Evolutionary conservation across 768 basidiomycete genomes (phyloP), one percentile per base, ranked within the genome.

Genomic region (Pulveroboletus ravenelii): DNA sequence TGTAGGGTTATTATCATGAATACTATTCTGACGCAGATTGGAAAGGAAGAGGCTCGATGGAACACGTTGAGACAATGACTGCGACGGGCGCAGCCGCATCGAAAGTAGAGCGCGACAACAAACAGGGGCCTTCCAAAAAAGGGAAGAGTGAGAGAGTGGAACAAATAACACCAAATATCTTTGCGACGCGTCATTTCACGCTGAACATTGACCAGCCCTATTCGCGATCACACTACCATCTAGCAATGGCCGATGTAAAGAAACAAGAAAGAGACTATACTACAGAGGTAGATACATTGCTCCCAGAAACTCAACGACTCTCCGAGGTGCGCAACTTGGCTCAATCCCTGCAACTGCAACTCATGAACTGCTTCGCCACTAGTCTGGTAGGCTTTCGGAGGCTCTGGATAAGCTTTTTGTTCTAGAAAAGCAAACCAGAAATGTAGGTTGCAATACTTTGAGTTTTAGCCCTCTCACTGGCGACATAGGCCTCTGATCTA

Each of bases 341-440:
- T 45, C 31, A 37, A 15, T 6, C 40, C 3, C 43, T 43, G 48
- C 55, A 23, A n/a, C 41, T 10, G 20, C 48, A 29, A 23, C 56
- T 53, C 48, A n/a, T n/a, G n/a, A 56, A 44, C 41, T 10, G 34
- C 51, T 40, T 47, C 43, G 9, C 51, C 53, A 47, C 56, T 64
- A 95, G 93, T 73, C 83, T 52, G 90, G 88, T 23, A 85, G 84
- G 68, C 76, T 93, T 41, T 82, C 90, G 64, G 88, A 90, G 29
- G 91, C 86, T 20, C 73, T 97, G 30, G 95, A 99, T 71, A 92
- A 89, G 73, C 81, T 98, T 50, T 77, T 93, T 50, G 71, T 73
- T 2, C 76, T 98, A 6, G 96, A 99, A 73, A 98, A 98, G 72
- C 94, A 96, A 68, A 88, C 95, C 3, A 79, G 96, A 75, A 98